A percentile compares a stretch with the other conserved stretches of the same genome.
phyloP scores from a whole-genome alignment of 2,329 filamentous ascomycete species.

The Monilinia fructigena region DNA sequence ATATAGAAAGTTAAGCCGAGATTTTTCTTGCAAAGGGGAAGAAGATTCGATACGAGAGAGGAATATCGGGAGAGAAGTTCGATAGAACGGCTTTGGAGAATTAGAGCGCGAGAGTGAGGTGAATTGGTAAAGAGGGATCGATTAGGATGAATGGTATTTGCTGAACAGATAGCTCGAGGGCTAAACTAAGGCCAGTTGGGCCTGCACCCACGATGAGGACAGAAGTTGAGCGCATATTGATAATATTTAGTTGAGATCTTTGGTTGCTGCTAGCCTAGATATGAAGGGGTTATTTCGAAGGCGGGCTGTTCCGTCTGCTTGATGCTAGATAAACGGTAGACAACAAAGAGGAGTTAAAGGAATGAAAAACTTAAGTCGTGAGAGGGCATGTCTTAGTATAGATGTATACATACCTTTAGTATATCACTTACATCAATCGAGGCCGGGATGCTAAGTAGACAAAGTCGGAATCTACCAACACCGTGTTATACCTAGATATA shows the following conservation, averaged over 20 bases:
- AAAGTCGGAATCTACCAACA: slow-evolving; percentile 3
- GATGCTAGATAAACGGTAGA: background rate
- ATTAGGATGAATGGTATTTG: slow-evolving; percentile 43
- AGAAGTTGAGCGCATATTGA: slow-evolving; percentile 28
- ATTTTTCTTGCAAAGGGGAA: slow-evolving; percentile 43
- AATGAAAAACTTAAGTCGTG: background rate
- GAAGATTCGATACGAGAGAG: slow-evolving; percentile 41
- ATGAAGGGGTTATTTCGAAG: background rate
- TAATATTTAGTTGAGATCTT: background rate
- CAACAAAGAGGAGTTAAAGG: background rate
- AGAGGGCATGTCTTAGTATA: background rate
- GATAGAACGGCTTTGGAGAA: slow-evolving; percentile 50
- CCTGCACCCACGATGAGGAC: slow-evolving; percentile 49
- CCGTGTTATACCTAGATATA: background rate
- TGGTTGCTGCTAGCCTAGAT: background rate
- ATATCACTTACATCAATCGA: background rate
- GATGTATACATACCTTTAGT: background rate
- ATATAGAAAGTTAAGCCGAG: slow-evolving; percentile 44
- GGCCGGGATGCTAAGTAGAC: background rate
- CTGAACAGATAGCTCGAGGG: slow-evolving; percentile 43
- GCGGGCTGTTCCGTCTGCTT: background rate
- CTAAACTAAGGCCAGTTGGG: slow-evolving; percentile 46
- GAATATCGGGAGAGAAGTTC: slow-evolving; percentile 51
- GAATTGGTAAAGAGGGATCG: slow-evolving; percentile 41
- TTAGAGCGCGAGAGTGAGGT: slow-evolving; percentile 45